Conservation (phyloP, 257 asterid genomes). For the Cordia subcordata region DNA sequence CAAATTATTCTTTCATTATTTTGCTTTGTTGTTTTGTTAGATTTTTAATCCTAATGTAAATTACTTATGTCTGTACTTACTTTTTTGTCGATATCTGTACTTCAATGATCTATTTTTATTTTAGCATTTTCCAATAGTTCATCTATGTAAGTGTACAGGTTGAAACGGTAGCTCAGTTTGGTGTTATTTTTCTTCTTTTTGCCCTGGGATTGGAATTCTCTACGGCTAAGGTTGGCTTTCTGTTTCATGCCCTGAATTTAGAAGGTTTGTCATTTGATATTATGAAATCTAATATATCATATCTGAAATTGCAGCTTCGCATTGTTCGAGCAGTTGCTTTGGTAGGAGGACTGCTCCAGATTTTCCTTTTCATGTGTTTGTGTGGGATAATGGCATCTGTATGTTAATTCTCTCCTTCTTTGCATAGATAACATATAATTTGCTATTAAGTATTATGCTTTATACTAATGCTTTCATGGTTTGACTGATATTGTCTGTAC, state of each 20-base stretch:
- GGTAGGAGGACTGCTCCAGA: constrained; percentile 80
- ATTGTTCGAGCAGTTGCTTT: constrained; percentile 79
- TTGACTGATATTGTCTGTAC: too few relatives aligned
- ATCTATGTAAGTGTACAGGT: constrained; percentile 43
- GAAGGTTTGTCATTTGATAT: constrained; percentile 10
- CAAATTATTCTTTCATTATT: not conserved
- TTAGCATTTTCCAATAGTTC: constrained; percentile 1
- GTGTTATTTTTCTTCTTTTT: constrained; percentile 84
- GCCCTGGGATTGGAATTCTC: constrained; percentile 90
- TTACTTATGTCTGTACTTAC: too few relatives aligned
- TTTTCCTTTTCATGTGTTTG: constrained; percentile 75
- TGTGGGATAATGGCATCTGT: constrained; percentile 79
- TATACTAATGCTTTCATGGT: not conserved
- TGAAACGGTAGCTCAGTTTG: constrained; percentile 87
- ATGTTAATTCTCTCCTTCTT: constrained; percentile 18
- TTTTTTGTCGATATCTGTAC: too few relatives aligned
- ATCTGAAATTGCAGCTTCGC: constrained; percentile 52
- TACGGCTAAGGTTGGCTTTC: constrained; percentile 58
- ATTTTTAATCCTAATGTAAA: not conserved
- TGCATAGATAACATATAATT: constrained; percentile 7
- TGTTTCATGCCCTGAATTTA: constrained; percentile 16
- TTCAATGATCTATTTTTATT: not conserved
- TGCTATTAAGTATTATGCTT: not conserved
- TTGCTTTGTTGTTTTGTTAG: not conserved
- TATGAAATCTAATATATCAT: constrained; percentile 7